Base-by-base conservation (phyloP, 192 early-diverging fungal species). In the Mortierella antarctica region DNA sequence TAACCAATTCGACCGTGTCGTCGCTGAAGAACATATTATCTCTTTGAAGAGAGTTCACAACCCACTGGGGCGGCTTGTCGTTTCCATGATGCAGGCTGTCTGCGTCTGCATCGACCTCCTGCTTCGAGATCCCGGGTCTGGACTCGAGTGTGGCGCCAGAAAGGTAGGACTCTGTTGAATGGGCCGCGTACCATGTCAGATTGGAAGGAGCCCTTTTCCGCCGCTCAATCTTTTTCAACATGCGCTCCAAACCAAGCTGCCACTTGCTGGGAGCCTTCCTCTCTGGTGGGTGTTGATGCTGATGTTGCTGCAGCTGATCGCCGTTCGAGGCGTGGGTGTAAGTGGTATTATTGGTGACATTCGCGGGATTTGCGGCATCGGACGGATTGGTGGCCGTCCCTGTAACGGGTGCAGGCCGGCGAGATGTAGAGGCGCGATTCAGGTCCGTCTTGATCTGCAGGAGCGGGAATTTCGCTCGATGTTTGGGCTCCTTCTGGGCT, bases 191-290 rank as follows among this genome's bases (percentile, higher is more conserved):
- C 77, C 77, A 80, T 23, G 40, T 42, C 49, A 80, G 45, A 23
- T 80, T 80, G 14, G 77, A 80, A n/a, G 77, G 77, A 0, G 77
- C 77, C 18, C 70, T 57, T 18, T 80, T 80, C 52, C 77, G 69
- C 11, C 65, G 45, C 40, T 80, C 70, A 48, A 80, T 71, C 41
- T 80, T 80, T 52, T 80, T 80, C 10, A 80, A 42, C 21, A 72
- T 56, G 17, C 77, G 77, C 65, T 80, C 77, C 42, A 80, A 50
- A 45, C 61, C 77, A 7, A 72, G 40, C 48, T 80, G 77, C 70
- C 70, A 67, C 21, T 67, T 57, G 41, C 77, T 80, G 2, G 65
- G 69, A 6, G 52, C 58, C 44, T 65, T 80, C 54, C 53, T 58
- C 21, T 45, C 15, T 67, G 60, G 12, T 72, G 21, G 17, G 11